phyloP scores from a whole-genome alignment of 73 alveolate species.

The Tetrahymena elliotti region DNA sequence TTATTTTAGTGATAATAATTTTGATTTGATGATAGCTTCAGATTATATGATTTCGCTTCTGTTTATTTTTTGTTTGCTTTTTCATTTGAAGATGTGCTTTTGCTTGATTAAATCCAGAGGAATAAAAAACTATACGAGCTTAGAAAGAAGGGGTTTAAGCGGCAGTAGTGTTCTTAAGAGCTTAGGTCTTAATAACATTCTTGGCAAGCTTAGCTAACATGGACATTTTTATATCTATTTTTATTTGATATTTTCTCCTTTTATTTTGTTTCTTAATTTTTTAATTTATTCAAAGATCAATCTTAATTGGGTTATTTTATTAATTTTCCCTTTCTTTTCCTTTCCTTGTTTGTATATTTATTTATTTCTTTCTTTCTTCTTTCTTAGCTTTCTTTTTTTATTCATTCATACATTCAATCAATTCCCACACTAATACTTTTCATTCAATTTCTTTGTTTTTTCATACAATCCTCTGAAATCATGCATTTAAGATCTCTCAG shows the following conservation, averaged over 20 bases:
- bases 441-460: not conserved
- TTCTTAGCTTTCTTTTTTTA: not conserved
- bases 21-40: not conserved
- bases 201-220: not conserved
- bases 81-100: not conserved
- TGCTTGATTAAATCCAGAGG: not conserved
- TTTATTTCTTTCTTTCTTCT: not conserved
- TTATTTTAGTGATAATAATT: not conserved
- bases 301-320: not conserved
- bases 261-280: not conserved
- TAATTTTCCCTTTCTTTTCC: not conserved
- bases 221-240: not conserved
- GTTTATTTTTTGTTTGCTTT: not conserved
- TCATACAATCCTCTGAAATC: not conserved
- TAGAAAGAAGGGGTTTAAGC: not conserved
- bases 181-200: not conserved
- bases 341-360: not conserved
- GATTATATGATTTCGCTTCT: not conserved
- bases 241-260: not conserved
- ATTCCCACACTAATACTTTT: not conserved
- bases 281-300: not conserved
- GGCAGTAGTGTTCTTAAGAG: not conserved
- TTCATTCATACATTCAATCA: not conserved
- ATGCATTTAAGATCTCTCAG: no score
- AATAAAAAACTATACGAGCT: not conserved